Evolutionary conservation across 2,329 filamentous ascomycete species (phyloP).

Genomic region (Pestalotiopsis sp.): DNA sequence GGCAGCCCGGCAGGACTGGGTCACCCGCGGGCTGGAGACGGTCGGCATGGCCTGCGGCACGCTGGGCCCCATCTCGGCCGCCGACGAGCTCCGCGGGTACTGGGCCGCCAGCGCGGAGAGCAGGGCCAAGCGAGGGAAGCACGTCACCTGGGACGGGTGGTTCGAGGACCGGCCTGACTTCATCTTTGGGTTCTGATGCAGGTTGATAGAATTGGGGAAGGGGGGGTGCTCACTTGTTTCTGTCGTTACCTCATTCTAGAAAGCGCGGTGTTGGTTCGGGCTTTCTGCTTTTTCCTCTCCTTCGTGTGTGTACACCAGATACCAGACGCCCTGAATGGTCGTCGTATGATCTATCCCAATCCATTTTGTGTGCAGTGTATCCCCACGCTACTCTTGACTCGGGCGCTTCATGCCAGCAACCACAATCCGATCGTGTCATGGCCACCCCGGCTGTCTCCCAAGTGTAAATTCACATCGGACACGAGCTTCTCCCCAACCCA

Average conservation of each 20-base stretch:
- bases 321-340: too few species aligned
- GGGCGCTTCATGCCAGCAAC: too few species aligned
- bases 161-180: slow-evolving; percentile 18
- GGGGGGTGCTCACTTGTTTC: background rate
- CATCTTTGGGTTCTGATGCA: slow-evolving; percentile 16
- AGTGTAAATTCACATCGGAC: background rate
- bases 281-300: background rate
- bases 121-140: background rate
- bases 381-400: too few species aligned
- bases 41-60: slow-evolving; percentile 18
- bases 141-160: slow-evolving; percentile 19
- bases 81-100: slow-evolving; percentile 19
- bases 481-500: background rate
- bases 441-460: background rate
- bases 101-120: slow-evolving; percentile 16
- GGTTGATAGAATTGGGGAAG: background rate
- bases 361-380: too few species aligned
- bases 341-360: too few species aligned
- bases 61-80: slow-evolving; percentile 19
- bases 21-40: slow-evolving; percentile 15
- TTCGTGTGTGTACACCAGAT: background rate
- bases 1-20: slow-evolving; percentile 13
- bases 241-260: background rate
- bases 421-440: too few species aligned
- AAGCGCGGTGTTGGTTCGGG: background rate